These are phyloP conservation scores for Cyclotella kingstonii DNA, from an alignment of 108 stramenopile genomes.

Conservation along the genomic window DNA sequence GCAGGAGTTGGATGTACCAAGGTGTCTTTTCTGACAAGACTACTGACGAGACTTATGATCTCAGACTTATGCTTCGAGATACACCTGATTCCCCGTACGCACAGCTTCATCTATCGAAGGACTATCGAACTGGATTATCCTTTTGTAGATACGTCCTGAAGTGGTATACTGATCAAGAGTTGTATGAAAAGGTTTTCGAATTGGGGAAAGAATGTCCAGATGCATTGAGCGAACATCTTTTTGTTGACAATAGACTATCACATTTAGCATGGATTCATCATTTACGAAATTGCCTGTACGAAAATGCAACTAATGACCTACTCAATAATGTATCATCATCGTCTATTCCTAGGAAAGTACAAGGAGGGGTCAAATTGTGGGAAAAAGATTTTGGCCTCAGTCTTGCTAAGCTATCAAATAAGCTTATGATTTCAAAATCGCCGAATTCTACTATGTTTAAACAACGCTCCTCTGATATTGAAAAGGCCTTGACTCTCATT, in stretches of 20 bases:
- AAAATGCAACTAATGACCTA: slow-evolving; percentile 16
- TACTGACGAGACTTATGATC: slow-evolving; percentile 27
- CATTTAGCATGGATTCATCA: slow-evolving; percentile 34
- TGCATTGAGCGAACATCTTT: slow-evolving; percentile 19
- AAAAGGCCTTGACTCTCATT: slow-evolving; percentile 24
- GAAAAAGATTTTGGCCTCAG: slow-evolving; percentile 31
- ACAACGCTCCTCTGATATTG: slow-evolving; percentile 8
- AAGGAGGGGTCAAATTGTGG: slow-evolving; percentile 19
- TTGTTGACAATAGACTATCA: slow-evolving; percentile 18
- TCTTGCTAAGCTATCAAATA: slow-evolving; percentile 40
- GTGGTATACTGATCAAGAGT: slow-evolving; percentile 34
- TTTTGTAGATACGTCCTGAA: slow-evolving; percentile 36
- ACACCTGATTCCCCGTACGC: slow-evolving; percentile 9
- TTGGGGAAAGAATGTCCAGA: slow-evolving; percentile 36
- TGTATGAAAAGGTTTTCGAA: slow-evolving; percentile 29
- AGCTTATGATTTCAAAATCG: slow-evolving; percentile 6
- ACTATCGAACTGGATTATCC: slow-evolving; percentile 20
- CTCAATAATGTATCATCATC: slow-evolving; percentile 11
- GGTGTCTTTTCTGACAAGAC: slow-evolving; percentile 16
- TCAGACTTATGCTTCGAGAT: slow-evolving; percentile 15
- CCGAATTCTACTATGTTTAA: neutral
- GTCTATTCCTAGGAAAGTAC: neutral
- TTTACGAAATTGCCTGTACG: slow-evolving; percentile 9
- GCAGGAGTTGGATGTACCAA: slow-evolving; percentile 29
- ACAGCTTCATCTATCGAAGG: slow-evolving; percentile 16